Conservation (phyloP, 306 rosid genomes). For the Cucurbita pepo region DNA sequence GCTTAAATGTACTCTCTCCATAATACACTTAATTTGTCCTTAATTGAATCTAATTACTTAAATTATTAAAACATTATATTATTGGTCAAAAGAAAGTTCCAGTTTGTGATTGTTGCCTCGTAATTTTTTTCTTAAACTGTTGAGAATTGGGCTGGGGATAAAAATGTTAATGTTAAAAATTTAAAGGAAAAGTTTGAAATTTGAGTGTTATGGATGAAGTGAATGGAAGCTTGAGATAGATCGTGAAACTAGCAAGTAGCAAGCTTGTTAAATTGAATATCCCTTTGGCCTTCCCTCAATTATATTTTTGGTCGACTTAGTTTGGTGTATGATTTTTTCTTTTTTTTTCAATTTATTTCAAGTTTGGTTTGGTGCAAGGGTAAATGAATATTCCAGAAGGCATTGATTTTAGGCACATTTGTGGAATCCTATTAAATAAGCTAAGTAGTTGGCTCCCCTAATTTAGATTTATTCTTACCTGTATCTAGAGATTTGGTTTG, state of each 20-base stretch:
- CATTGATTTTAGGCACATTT: no score
- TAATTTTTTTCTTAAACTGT: neutral
- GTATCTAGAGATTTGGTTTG: no score
- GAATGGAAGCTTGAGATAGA: neutral
- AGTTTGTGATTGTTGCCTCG: neutral
- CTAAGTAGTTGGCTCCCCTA: no score
- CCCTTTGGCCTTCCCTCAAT: neutral
- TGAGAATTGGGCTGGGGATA: neutral
- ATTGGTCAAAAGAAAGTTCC: neutral
- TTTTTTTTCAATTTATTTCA: no score
- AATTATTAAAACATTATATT: neutral
- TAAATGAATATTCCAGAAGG: no score
- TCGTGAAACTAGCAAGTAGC: neutral
- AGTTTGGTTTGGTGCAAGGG: no score
- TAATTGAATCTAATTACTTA: neutral
- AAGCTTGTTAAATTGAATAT: neutral
- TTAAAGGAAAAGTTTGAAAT: neutral
- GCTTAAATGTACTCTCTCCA: constrained; percentile 12
- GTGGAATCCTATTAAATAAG: no score
- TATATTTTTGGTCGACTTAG: neutral
- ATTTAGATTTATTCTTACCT: no score
- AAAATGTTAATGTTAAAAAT: neutral
- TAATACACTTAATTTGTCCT: neutral
- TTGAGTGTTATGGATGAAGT: neutral
- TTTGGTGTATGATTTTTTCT: neutral